Conservation (phyloP, 768 basidiomycete genomes). For the Lyophyllum atratum region DNA sequence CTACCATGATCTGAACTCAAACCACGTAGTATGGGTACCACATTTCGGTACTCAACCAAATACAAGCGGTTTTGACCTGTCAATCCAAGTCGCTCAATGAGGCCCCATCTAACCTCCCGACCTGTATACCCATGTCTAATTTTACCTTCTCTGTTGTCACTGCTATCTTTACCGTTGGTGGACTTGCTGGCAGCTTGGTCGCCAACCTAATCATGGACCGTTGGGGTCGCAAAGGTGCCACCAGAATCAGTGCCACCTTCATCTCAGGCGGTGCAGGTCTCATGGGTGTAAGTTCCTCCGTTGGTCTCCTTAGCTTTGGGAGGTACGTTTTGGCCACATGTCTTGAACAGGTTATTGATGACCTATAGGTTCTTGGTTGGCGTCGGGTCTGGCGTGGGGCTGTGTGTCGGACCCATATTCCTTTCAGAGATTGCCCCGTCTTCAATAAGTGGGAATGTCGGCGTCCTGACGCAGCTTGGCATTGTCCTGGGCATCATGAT, state of each 20-base stretch:
- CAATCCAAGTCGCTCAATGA: conserved; percentile 30
- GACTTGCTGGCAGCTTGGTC: conserved; percentile 72
- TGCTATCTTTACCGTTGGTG: conserved; percentile 84
- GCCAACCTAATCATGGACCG: conserved; percentile 72
- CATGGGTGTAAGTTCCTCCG: conserved; percentile 65
- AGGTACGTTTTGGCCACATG: conserved; percentile 44
- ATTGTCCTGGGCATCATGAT: conserved; percentile 87
- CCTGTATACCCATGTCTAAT: conserved; percentile 81
- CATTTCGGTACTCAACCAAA: conserved; percentile 89
- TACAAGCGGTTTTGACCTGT: conserved; percentile 80
- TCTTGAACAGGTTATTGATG: not conserved
- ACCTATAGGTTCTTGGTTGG: conserved; percentile 61
- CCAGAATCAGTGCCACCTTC: conserved; percentile 56
- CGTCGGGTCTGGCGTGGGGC: conserved; percentile 68
- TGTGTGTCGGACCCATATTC: conserved; percentile 83
- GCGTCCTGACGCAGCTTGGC: conserved; percentile 81
- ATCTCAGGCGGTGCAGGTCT: conserved; percentile 60
- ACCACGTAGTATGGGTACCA: conserved; percentile 81
- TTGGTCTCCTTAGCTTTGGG: conserved; percentile 60
- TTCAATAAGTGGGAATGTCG: conserved; percentile 73
- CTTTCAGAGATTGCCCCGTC: conserved; percentile 84
- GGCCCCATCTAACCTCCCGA: conserved; percentile 47
- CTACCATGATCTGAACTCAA: not conserved
- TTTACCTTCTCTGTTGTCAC: conserved; percentile 82
- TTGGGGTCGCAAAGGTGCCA: conserved; percentile 70